These are phyloP conservation scores for Aspergillus fumigatiaffinis DNA, from an alignment of 2,329 filamentous ascomycete genomes.

Conservation along the genomic window DNA sequence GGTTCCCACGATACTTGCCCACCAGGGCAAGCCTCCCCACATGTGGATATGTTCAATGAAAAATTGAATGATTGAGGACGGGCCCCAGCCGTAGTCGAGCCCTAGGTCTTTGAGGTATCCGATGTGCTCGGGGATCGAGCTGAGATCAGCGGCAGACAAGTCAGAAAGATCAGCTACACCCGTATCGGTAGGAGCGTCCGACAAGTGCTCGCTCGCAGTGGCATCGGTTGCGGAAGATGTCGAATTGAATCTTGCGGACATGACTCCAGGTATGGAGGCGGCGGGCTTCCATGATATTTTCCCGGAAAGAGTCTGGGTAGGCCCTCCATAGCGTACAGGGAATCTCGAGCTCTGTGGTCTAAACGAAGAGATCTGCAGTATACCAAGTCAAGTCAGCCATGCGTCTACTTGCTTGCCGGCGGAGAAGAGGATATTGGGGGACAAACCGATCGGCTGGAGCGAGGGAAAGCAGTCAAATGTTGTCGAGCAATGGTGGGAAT, in stretches of 20 bases:
- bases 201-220: slow-evolving; percentile 4
- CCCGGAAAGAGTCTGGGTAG: slow-evolving; percentile 18
- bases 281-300: slow-evolving; percentile 21
- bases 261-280: slow-evolving; percentile 18
- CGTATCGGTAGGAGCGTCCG: slow-evolving; percentile 1
- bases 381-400: slow-evolving; percentile 15
- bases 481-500: slow-evolving; percentile 36
- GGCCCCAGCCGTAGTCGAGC: slow-evolving; percentile 81
- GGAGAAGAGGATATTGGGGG: slow-evolving; percentile 1
- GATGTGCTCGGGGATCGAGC: slow-evolving; percentile 66
- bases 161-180: slow-evolving; percentile 19
- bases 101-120: slow-evolving; percentile 81
- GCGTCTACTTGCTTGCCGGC: not conserved
- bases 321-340: slow-evolving; percentile 16
- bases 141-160: slow-evolving; percentile 32
- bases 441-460: slow-evolving; percentile 36
- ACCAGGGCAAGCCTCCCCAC: slow-evolving; percentile 73
- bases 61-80: slow-evolving; percentile 70
- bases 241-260: slow-evolving; percentile 38
- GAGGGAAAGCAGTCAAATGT: slow-evolving; percentile 23
- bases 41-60: slow-evolving; percentile 79
- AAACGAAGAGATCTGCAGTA: slow-evolving; percentile 33
- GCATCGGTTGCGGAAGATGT: slow-evolving; percentile 24
- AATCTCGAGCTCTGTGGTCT: slow-evolving; percentile 22
- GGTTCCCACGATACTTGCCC: slow-evolving; percentile 65